phyloP scores from a whole-genome alignment of 768 basidiomycete species.

The Boletus rubescentipes region DNA sequence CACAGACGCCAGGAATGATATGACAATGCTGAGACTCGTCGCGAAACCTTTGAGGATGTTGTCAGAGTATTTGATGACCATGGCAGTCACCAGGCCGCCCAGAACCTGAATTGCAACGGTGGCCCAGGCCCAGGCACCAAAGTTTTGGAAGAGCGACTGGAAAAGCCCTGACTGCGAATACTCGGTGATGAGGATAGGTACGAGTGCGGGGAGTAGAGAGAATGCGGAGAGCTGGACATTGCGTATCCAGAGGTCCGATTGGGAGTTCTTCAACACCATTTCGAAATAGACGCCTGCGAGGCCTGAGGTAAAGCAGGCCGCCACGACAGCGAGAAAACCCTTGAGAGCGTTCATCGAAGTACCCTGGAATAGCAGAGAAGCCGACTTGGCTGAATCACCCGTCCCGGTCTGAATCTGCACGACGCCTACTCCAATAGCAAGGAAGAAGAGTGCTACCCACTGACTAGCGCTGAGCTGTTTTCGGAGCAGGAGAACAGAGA shows the following conservation, averaged over 20 bases:
- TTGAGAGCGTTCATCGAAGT: slow-evolving; percentile 77
- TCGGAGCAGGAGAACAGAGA: slow-evolving; percentile 80
- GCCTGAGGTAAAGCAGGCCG: slow-evolving; percentile 93
- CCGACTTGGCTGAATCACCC: slow-evolving; percentile 22
- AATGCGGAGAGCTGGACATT: slow-evolving; percentile 96
- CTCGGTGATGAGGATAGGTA: slow-evolving; percentile 67
- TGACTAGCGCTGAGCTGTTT: slow-evolving; percentile 71
- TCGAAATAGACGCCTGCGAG: slow-evolving; percentile 98
- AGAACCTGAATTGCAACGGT: slow-evolving; percentile 86
- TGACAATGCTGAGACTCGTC: slow-evolving; percentile 89
- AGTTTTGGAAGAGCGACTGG: slow-evolving; percentile 71
- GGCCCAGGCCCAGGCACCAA: slow-evolving; percentile 89
- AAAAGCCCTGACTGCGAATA: slow-evolving; percentile 40
- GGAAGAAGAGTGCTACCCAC: slow-evolving; percentile 82
- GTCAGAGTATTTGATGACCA: slow-evolving; percentile 94
- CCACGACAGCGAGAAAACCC: slow-evolving; percentile 86
- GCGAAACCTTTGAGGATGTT: slow-evolving; percentile 95
- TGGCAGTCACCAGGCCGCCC: slow-evolving; percentile 88
- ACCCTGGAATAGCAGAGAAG: slow-evolving; percentile 33
- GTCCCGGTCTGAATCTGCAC: slow-evolving; percentile 73
- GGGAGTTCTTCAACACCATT: slow-evolving; percentile 91
- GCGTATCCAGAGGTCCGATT: slow-evolving; percentile 91
- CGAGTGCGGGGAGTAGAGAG: slow-evolving; percentile 84
- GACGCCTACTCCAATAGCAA: slow-evolving; percentile 86
- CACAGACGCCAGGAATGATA: slow-evolving; percentile 91